Conservation (phyloP, 1,139 yeast species). For the Geotrichum siamense region DNA sequence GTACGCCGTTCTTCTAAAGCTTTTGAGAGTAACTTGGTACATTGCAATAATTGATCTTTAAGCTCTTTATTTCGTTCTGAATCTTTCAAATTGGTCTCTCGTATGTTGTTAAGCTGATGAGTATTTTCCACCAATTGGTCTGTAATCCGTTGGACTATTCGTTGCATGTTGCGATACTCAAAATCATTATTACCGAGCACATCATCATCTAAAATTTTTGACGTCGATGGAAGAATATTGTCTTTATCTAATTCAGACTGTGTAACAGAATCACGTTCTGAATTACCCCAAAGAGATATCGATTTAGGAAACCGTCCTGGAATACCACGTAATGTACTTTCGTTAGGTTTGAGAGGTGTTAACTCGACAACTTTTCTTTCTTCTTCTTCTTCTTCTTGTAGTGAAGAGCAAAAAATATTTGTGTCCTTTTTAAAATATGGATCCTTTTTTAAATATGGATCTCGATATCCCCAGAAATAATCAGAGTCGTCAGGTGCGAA, state of each 20-base stretch:
- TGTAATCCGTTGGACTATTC: conserved; percentile 4
- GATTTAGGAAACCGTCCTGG: conserved; percentile 14
- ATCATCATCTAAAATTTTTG: background rate
- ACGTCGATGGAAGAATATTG: background rate
- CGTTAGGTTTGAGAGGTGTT: conserved; percentile 12
- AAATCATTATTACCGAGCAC: background rate
- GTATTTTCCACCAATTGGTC: conserved; percentile 12
- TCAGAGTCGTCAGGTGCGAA: conserved; percentile 14
- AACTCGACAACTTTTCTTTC: background rate
- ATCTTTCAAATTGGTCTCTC: conserved; percentile 5
- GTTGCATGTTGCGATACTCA: conserved; percentile 3
- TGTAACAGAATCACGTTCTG: background rate
- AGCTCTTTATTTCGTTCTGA: conserved; percentile 7
- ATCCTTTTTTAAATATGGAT: too few relatives aligned
- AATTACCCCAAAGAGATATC: background rate
- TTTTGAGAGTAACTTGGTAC: conserved; percentile 7
- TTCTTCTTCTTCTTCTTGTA: background rate
- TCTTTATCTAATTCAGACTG: background rate
- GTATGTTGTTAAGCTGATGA: conserved; percentile 9
- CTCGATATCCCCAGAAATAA: too few relatives aligned
- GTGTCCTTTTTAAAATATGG: background rate
- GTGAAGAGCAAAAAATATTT: too few relatives aligned
- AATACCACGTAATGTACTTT: conserved; percentile 14
- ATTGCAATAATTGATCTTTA: conserved; percentile 12
- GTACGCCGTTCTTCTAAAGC: conserved; percentile 14